Base-by-base conservation (phyloP, 495 filamentous ascomycete genomes). In the Cladorrhinum samala region DNA sequence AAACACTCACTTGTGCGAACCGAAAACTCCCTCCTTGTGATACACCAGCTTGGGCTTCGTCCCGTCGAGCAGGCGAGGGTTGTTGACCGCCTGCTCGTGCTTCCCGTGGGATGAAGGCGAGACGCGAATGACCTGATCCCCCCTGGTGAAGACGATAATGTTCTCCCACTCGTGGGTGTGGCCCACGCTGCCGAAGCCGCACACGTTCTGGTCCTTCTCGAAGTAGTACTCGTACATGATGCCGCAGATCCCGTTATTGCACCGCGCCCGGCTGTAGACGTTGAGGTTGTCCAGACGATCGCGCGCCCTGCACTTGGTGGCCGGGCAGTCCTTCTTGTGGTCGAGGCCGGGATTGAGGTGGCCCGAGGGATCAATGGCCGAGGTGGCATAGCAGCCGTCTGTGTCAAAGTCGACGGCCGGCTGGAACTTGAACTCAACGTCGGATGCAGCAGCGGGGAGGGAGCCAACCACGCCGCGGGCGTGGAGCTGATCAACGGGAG, bases 141-240 rank as follows among this genome's bases (percentile, higher is more conserved):
- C 46, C 47, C 61, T 54, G 17, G 57, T 57, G 30, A 59, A 70
- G 33, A 68, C 67, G 9, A 62, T 58, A 27, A 70, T 58, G 58
- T 68, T 61, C 56, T 70, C 67, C 67, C 67, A 70, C 52, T 70
- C 67, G 57, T 70, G 61, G 7, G 54, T 43, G 50, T 70, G 67
- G 13, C 67, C 67, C n/a, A 37, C 54, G 21, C 59, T 57, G 16
- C 60, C 11, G 33, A 33, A 24, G 8, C 64, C 23, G 52, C 66
- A 58, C 48, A 55, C 27, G 17, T 27, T 18, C 50, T 48, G 49
- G 54, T 70, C 66, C 55, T 70, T 70, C 55, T 70, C 68, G 24
- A 68, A 70, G 59, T 65, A 70, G 43, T 68, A 67, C 44, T 66
- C 64, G 52, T 70, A 70, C 49, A 68, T 47, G 48, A 50, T 49